These are phyloP conservation scores for Brassica incana DNA, from an alignment of 345 rosid genomes.

Conservation along the genomic window DNA sequence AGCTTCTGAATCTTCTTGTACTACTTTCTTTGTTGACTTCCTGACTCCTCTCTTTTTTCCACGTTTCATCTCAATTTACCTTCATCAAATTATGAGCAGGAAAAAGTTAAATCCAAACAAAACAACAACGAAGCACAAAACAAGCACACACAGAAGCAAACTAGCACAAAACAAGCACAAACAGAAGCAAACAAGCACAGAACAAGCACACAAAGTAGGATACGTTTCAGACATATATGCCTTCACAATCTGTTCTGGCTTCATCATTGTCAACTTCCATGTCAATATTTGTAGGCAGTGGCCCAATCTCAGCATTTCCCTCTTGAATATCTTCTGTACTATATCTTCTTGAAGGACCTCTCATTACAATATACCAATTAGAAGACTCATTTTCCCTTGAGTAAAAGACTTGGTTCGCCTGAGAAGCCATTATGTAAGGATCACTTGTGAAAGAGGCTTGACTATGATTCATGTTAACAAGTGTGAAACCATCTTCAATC, in stretches of 20 bases:
- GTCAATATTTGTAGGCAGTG: neutral
- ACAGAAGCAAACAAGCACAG: neutral
- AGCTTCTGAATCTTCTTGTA: too few species aligned
- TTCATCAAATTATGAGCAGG: too few species aligned
- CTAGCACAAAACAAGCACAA: neutral
- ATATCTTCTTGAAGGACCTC: neutral
- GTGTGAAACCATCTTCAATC: too few species aligned
- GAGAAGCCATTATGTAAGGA: neutral
- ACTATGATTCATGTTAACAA: too few species aligned
- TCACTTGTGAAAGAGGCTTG: neutral
- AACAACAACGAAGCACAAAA: neutral
- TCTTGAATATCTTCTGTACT: neutral
- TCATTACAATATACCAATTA: neutral
- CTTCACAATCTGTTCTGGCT: too few species aligned
- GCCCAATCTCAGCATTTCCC: neutral
- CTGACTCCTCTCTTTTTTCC: too few species aligned
- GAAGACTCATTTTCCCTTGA: neutral
- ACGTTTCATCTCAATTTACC: too few species aligned
- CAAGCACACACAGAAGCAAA: too few species aligned
- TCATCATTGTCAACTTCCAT: neutral
- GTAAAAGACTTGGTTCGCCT: neutral
- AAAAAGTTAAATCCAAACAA: too few species aligned
- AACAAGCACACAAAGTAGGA: neutral
- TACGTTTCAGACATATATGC: neutral
- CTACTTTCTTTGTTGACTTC: too few species aligned